Evolutionary conservation across 2,329 filamentous ascomycete genomes (phyloP), one percentile per base, ranked within the genome.

Genomic region (Aspergillus eucalypticola): DNA sequence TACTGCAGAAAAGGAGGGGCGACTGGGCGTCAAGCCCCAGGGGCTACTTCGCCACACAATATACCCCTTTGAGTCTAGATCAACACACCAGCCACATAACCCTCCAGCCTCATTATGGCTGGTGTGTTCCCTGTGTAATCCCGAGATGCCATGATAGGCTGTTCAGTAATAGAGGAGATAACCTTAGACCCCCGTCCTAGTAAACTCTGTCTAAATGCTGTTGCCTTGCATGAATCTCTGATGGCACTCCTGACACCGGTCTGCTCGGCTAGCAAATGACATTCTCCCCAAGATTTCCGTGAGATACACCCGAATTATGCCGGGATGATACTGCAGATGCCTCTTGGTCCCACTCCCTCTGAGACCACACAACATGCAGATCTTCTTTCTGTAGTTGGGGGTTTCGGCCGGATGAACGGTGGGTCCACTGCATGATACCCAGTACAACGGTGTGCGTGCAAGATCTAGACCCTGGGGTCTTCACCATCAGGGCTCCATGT

Each of bases 41-140:
- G 53, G 53, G 41, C 21, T 42, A 32, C 53, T 46, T 55, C 53
- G 53, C 53, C 53, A 55, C 53, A 55, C 53, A 44, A 54, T 17
- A 55, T 55, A 27, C 53, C 53, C 29, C 3, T 55, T 55, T 55
- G 10, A 41, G 53, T 23, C 17, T 44, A 55, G 53, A 15, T 7
- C 17, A 41, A 46, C 23, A 39, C 38, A 32, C 53, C 53, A 55
- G 53, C 53, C 53, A 55, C 53, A 55, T 29, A 39, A 5, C 11
- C 17, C 11, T 39, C 41, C 53, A 46, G 53, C 53, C 53, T 55
- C 53, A 46, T 35, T 46, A 46, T 55, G 53, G 53, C 39, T 44
- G 39, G 38, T 42, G 41, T 27, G 52, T 25, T 41, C 52, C 41
- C 17, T 11, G 11, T 21, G 41, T 11, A 13, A 23, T 44, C 41